Base-by-base conservation (phyloP, 257 asterid species). In the Asclepias syriaca region DNA sequence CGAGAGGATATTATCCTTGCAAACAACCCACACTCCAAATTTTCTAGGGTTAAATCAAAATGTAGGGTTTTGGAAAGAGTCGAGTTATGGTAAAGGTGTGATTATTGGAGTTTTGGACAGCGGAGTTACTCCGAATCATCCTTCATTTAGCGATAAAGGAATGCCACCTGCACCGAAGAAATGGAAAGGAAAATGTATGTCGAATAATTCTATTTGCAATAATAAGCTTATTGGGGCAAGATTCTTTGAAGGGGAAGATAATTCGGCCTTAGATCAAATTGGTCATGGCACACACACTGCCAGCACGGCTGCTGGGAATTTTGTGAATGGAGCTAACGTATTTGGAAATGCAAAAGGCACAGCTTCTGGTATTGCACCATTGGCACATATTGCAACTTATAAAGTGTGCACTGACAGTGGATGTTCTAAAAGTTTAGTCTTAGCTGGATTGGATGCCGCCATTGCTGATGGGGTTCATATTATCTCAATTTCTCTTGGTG, bases 141-240 rank as follows among this genome's bases (percentile, higher is more conserved):
- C 88, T 3, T 87, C 90, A 0, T 87, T 87, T 53, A 58, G 73
- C 9, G 88, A 83, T 10, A 78, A 70, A 40, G 87, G 88, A 24
- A 70, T 87, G 81, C 82, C 88, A 0, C 78, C 86, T 4, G 85
- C 90, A 0, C 88, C 86, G 0, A 68, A 75, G 1, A 83, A 74
- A 32, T 87, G 92, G 89, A 81, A 75, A 40, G 92, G 94, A 11
- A 39, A 4, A 46, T 88, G 95, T 8, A 75, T 81, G 53, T 80
- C 81, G 0, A 34, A 3, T 69, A 75, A 63, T 14, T 34, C 39
- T 34, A 34, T 34, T 0, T 88, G 95, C 50, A 84, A 86, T 72
- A 84, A 88, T 65, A 88, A 82, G 73, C 73, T 84, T 40, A 86
- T 81, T 6, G 84, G 87, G 16, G 87, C 84, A 1, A 78, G 87